Conservation (phyloP, 139 green algal genomes). For the Zygnema circumcarinatum region DNA sequence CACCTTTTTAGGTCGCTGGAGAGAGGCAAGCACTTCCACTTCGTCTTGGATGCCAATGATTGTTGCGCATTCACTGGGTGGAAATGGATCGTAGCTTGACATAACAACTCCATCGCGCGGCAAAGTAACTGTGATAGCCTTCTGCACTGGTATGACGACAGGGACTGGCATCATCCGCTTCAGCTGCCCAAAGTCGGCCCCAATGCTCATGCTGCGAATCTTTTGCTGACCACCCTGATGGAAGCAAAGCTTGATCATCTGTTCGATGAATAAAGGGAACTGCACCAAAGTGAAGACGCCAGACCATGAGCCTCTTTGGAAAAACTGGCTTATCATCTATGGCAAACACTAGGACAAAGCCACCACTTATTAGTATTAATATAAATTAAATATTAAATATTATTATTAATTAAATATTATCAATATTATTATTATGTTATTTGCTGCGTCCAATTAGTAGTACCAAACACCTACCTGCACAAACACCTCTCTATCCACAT, state of each 20-base stretch:
- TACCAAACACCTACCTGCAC: slow-evolving; percentile 14
- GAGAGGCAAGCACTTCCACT: slow-evolving; percentile 79
- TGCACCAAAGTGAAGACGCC: slow-evolving; percentile 39
- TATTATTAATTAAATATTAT: too few species aligned
- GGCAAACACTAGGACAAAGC: too few species aligned
- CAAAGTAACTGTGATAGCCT: slow-evolving; percentile 66
- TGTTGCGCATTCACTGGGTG: slow-evolving; percentile 61
- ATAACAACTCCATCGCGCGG: slow-evolving; percentile 39
- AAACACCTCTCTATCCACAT: neutral
- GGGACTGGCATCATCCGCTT: slow-evolving; percentile 73
- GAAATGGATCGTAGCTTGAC: slow-evolving; percentile 26
- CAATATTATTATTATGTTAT: too few species aligned
- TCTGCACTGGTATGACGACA: slow-evolving; percentile 79
- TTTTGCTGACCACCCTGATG: slow-evolving; percentile 42
- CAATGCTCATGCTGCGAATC: slow-evolving; percentile 37
- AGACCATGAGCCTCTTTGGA: slow-evolving; percentile 7
- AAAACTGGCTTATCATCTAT: too few species aligned
- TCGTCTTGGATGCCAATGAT: slow-evolving; percentile 82
- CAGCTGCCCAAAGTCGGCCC: slow-evolving; percentile 57
- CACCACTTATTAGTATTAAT: too few species aligned
- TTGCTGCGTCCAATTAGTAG: too few species aligned
- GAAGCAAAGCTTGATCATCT: slow-evolving; percentile 65
- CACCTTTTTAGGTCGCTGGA: slow-evolving; percentile 93
- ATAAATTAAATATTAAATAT: too few species aligned
- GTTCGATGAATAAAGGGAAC: slow-evolving; percentile 60